Base-by-base conservation (phyloP, 2,329 filamentous ascomycete genomes). In the Knoxdaviesia proteae region DNA sequence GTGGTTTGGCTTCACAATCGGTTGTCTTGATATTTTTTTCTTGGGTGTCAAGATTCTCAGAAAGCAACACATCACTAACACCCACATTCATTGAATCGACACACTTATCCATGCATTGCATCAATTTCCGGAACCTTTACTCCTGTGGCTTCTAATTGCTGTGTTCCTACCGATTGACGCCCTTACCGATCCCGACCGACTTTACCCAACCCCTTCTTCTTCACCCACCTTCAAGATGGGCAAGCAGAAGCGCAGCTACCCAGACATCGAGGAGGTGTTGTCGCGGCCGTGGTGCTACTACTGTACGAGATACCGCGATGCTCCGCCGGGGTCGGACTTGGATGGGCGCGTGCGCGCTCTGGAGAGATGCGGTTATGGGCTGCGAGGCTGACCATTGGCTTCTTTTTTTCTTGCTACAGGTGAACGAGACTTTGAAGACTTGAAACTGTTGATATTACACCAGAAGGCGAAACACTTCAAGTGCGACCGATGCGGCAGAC, bases 391-490 rank as follows among this genome's bases (percentile, higher is more conserved):
- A 20, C 20, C 20, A 20, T 20, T 20, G 20, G 20, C 3, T 20
- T 20, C 20, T 20, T 20, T 20, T 20, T 20, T 20, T 20, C 20
- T 20, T 20, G 20, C 20, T 20, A 20, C 20, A 78, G 74, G 74
- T 61, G 90, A 98, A 62, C 82, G 88, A 64, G 88, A 96, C 62
- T 98, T 96, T 58, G 87, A 96, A 59, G 90, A 98, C 59, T 61
- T 94, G 39, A 94, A 94, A 67, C 86, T 96, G 51, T 76, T 98
- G 49, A 92, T 94, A 52, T 87, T 83, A 45, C 90, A 98, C 60
- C 90, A 96, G 56, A 96, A 94, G 59, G 87, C 88, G n/a, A 96
- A 96, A 62, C 90, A 98, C 61, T 96, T 94, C 69, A 94, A 94
- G 61, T 98, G 90, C 63, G 84, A 94, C 52, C 68, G 80, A 63